Evolutionary conservation across 2,329 filamentous ascomycete genomes (phyloP).

Genomic region (Annulohypoxylon truncatum): DNA sequence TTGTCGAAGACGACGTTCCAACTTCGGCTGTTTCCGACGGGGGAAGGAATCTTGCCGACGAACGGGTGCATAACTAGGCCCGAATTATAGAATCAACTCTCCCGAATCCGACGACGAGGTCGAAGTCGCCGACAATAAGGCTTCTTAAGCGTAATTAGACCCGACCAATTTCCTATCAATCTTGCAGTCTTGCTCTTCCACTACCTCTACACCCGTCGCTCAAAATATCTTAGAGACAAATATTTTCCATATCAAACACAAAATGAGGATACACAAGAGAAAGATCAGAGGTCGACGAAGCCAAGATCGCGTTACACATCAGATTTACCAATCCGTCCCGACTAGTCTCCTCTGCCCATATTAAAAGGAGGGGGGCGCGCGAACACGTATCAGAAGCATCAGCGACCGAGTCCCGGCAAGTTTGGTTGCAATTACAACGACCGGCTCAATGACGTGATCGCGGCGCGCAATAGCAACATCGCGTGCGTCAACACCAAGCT

Average conservation of each 20-base stretch:
- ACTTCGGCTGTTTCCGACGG: constrained; percentile 16
- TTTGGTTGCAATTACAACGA: constrained; percentile 35
- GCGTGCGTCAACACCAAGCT: constrained; percentile 32
- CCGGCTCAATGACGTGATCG: constrained; percentile 46
- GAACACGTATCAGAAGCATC: constrained; percentile 18
- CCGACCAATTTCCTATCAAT: neutral
- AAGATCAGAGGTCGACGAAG: neutral
- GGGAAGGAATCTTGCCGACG: constrained; percentile 6
- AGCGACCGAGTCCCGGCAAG: constrained; percentile 12
- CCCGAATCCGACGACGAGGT: neutral
- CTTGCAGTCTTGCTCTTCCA: neutral
- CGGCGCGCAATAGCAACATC: constrained; percentile 48
- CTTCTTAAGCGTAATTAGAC: neutral
- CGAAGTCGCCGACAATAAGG: neutral
- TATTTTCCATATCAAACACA: neutral
- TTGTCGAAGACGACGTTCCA: neutral
- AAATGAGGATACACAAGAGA: neutral
- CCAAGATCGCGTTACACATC: constrained; percentile 27
- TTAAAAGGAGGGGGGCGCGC: neutral
- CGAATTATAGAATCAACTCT: neutral
- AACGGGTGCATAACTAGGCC: constrained; percentile 13
- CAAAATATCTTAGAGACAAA: neutral
- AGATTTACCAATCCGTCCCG: constrained; percentile 3
- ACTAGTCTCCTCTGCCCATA: neutral
- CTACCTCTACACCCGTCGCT: neutral